Base-by-base conservation (phyloP, 306 rosid species). In the Oemleria cerasiformis region DNA sequence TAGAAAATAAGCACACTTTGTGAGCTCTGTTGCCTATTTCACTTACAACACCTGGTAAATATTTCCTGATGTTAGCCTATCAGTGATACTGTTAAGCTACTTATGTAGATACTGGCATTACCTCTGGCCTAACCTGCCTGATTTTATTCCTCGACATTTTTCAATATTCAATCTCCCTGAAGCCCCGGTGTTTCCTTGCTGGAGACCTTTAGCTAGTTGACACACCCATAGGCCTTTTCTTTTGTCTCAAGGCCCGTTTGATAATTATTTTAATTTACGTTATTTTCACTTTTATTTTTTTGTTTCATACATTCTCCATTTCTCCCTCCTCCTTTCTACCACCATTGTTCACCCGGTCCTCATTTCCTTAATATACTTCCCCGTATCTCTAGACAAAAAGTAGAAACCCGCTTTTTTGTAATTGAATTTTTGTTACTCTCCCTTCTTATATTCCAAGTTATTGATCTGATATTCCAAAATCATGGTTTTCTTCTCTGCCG, bases 1-100 rank as follows among this genome's bases (percentile, higher is more conserved):
- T 41, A 75, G 68, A 59, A 69, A 73, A 78, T 62, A 79, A 73
- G 57, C 16, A 44, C 61, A 2, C 21, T 45, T 67, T 67, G 63
- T 73, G 53, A 36, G 38, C 34, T 39, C 62, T 61, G 15, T 63
- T 30, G 19, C 30, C 62, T 58, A 65, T 25, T 45, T 65, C n/a
- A 66, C 65, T 48, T 58, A 3, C 68, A 16, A 8, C 6, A 30
- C 7, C 45, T 15, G 8, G 7, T 61, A 8, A 61, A 36, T 36
- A 61, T 38, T 61, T 8, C 65, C 45, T 16, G 36, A 1, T 2
- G 2, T 36, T 16, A 16, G 4, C 11, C 16, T 38, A 36, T 61
- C 8, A 13, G 63, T 14, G 50, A 36, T 14, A 43, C 45, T 19
- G 47, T 11, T 34, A 12, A 41, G 5, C 14, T 39, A 7, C 45